phyloP scores from a whole-genome alignment of 768 basidiomycete species.

The Termitomyces sp. region DNA sequence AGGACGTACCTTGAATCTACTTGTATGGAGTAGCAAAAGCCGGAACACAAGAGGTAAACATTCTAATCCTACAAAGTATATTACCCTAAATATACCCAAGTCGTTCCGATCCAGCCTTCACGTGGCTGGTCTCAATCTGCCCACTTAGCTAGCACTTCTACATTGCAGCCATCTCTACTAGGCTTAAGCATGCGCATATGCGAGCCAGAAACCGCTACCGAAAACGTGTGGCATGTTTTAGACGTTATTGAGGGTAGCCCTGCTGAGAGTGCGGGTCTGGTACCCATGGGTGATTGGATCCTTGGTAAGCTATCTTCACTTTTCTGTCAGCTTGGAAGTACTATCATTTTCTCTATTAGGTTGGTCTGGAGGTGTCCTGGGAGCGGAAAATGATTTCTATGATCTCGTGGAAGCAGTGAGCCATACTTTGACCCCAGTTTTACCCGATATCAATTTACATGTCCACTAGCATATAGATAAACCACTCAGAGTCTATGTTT shows the following conservation, averaged over 20 bases:
- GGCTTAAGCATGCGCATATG: slow-evolving; percentile 94
- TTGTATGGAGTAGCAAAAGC: slow-evolving; percentile 84
- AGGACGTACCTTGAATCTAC: slow-evolving; percentile 60
- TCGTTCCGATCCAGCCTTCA: slow-evolving; percentile 82
- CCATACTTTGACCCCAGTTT: not conserved
- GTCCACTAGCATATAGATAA: slow-evolving; percentile 80
- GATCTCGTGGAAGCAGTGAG: slow-evolving; percentile 89
- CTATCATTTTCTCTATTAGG: slow-evolving; percentile 59
- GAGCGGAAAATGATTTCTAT: slow-evolving; percentile 94
- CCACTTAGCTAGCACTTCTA: slow-evolving; percentile 31
- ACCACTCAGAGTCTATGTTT: slow-evolving; percentile 91
- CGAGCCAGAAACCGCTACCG: slow-evolving; percentile 81
- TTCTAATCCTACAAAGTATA: slow-evolving; percentile 2
- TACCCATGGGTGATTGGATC: slow-evolving; percentile 76
- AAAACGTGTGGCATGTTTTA: slow-evolving; percentile 97
- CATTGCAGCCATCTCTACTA: slow-evolving; percentile 80
- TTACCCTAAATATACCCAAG: slow-evolving; percentile 35
- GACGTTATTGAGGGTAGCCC: slow-evolving; percentile 96
- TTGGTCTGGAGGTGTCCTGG: slow-evolving; percentile 91
- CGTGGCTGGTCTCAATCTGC: slow-evolving; percentile 69
- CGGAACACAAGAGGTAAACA: slow-evolving; percentile 64
- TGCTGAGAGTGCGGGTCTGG: slow-evolving; percentile 93
- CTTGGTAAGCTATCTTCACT: slow-evolving; percentile 27
- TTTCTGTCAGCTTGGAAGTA: slow-evolving; percentile 20
- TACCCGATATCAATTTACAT: slow-evolving; percentile 1